Evolutionary conservation across 768 basidiomycete genomes (phyloP), one percentile per base, ranked within the genome.

Genomic region (Leccinum uliginosum): DNA sequence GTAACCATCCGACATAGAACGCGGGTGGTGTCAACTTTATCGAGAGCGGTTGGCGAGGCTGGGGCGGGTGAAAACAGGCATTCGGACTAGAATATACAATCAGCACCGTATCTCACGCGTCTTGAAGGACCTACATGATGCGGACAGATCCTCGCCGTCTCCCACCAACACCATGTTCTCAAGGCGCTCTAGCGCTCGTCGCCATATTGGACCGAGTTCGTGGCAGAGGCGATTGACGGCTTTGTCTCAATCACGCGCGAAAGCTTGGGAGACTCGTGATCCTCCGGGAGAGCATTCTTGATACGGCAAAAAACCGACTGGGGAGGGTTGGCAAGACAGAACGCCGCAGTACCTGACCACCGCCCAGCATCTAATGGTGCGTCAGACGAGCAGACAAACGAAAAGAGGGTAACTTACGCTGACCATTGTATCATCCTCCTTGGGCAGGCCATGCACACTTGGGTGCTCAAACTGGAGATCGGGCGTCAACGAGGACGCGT

Each of bases 361-460:
- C 90, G 50, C 86, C 89, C 32, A 91, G 73, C 89, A 92, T 91
- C 86, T 89, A 58, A 1, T 38, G 6, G n/a, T 47, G 9, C 24
- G 40, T 56, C 26, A 56, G 52, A 24, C 11, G 59, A 53, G 21
- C 50, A 27, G 54, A 26, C 2, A 26, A 38, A 51, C 30, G 3
- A 12, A 5, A 15, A 8, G 30, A 10, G 2, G 21, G 21, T 23
- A 7, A 73, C 84, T 65, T 69, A 89, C 87, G 35, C 81, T 82
- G 49, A 91, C 86, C 89, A 91, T 89, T 0, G 91, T 91, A 61
- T 91, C 89, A 57, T 90, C 87, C 24, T 91, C 89, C 59, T 77
- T 78, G 45, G 72, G 70, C 0, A 83, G 79, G 57, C 81, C 82
- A 44, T 83, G 79, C 21, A 63, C 61, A 3, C 71, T 67, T 27